These are phyloP conservation scores for Eimeria tenella DNA, from an alignment of 169 alveolate genomes.

Conservation along the genomic window DNA sequence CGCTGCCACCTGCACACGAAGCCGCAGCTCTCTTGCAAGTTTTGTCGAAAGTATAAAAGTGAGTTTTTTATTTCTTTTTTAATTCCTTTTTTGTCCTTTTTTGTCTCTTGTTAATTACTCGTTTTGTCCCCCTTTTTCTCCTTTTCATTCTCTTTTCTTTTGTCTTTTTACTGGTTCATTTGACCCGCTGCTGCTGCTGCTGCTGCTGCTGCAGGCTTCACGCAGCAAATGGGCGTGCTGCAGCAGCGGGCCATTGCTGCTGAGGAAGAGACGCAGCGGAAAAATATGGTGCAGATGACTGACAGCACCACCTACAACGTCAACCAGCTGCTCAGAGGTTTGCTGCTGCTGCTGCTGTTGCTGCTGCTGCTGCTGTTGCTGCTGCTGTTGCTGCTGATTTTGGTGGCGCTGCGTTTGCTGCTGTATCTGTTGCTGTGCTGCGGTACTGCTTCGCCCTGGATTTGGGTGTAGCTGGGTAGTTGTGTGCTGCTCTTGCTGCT, in stretches of 20 bases:
- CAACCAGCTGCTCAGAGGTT: background rate
- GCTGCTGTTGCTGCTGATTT: background rate
- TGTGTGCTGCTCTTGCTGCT: background rate
- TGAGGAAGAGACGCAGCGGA: conserved; percentile 46
- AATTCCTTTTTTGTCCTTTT: background rate
- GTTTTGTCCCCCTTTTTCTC: background rate
- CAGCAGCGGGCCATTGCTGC: conserved; percentile 26
- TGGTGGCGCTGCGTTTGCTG: background rate
- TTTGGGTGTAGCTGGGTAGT: background rate
- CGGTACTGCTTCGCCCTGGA: no score
- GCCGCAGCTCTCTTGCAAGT: conserved; percentile 78
- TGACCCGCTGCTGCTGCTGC: background rate
- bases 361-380: background rate
- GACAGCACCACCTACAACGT: background rate
- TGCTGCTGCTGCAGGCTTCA: conserved; percentile 7
- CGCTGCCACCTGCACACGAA: conserved; percentile 81
- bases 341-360: background rate
- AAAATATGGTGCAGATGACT: conserved; percentile 20
- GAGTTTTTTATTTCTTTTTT: background rate
- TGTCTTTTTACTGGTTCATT: background rate
- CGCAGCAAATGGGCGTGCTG: conserved; percentile 59
- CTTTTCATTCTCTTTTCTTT: background rate
- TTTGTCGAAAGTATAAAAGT: conserved; percentile 78
- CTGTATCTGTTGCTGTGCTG: background rate
- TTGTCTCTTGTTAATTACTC: background rate